Evolutionary conservation across 768 basidiomycete species (phyloP).

Genomic region (Leccinum rimulosum): DNA sequence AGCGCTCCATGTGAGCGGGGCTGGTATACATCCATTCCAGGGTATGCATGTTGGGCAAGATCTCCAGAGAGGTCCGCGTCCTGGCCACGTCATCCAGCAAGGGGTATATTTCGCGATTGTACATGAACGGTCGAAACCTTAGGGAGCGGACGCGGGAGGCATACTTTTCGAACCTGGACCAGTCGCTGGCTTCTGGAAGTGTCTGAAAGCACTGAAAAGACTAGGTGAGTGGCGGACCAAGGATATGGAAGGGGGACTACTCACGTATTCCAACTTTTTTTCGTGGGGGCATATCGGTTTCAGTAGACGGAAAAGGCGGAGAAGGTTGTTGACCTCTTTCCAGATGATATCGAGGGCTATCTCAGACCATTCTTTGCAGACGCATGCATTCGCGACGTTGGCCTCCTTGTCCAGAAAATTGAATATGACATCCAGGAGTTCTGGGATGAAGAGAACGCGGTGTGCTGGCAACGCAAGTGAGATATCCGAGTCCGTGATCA

Average conservation of each 20-base stretch:
- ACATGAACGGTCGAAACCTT: conserved; percentile 12
- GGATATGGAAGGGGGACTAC: not conserved
- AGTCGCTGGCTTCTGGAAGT: conserved; percentile 46
- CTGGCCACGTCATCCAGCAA: conserved; percentile 52
- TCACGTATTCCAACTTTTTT: conserved; percentile 23
- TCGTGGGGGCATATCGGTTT: conserved; percentile 38
- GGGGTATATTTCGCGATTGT: conserved; percentile 15
- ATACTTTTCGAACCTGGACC: conserved; percentile 56
- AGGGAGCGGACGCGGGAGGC: conserved; percentile 47
- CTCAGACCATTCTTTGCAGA: conserved; percentile 60
- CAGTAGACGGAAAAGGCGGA: conserved; percentile 46
- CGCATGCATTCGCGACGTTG: conserved; percentile 46
- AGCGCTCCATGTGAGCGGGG: conserved; percentile 31
- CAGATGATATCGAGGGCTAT: conserved; percentile 58
- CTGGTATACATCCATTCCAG: conserved; percentile 44
- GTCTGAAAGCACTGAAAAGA: conserved; percentile 39
- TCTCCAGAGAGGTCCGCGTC: conserved; percentile 49
- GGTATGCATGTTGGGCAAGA: conserved; percentile 53
- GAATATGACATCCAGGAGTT: conserved; percentile 59
- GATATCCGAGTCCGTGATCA: not conserved
- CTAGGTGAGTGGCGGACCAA: not conserved
- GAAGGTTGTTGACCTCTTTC: conserved; percentile 48
- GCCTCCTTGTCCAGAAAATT: conserved; percentile 39
- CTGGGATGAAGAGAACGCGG: conserved; percentile 51
- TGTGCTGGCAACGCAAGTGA: not conserved